Base-by-base conservation (phyloP, 1,284 basidiomycete genomes). In the Schizophyllum commune region DNA sequence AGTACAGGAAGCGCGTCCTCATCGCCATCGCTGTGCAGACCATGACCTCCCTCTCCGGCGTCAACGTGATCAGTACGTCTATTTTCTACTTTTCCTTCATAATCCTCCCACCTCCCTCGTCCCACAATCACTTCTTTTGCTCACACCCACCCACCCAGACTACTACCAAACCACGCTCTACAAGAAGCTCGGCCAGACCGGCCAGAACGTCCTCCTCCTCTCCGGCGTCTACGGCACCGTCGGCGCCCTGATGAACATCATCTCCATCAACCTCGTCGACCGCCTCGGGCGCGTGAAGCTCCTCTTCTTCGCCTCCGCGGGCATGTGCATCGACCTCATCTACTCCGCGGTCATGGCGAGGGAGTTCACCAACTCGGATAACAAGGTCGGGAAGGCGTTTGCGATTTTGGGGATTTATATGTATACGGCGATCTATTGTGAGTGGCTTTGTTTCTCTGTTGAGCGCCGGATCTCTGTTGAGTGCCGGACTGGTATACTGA, bases 81-180 rank as follows among this genome's bases (percentile, higher is more conserved):
- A 1, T 8, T n/a, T 51, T 5, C 15, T 33, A n/a, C 22, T 56
- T 27, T 9, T 5, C 19, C 15, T 32, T 20, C 19, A 32, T 5
- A 3, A 27, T 5, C 27, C 27, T 27, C 27, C n/a, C 13, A 9
- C 39, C 51, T 17, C 51, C 51, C 20, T 7, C 51, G 15, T 27
- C 47, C 52, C 32, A 15, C 52, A 27, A 19, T 13, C 52, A 52
- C 27, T 52, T 34, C 39, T 53, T n/a, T 21, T 56, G 32, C 33
- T 51, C 19, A 60, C 39, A 3, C 15, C 4, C 11, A 15, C 5
- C 9, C 27, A 54, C 15, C 4, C 47, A 63, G 62, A 65, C 39
- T 65, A 65, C 55, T 65, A 65, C 58, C 64, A 65, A 58, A 65
- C 64, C n/a, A 65, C 59, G 17, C 57, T 66, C 1, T 66, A 66